Evolutionary conservation across 345 rosid genomes (phyloP).

Genomic region (Kandelia obovata): DNA sequence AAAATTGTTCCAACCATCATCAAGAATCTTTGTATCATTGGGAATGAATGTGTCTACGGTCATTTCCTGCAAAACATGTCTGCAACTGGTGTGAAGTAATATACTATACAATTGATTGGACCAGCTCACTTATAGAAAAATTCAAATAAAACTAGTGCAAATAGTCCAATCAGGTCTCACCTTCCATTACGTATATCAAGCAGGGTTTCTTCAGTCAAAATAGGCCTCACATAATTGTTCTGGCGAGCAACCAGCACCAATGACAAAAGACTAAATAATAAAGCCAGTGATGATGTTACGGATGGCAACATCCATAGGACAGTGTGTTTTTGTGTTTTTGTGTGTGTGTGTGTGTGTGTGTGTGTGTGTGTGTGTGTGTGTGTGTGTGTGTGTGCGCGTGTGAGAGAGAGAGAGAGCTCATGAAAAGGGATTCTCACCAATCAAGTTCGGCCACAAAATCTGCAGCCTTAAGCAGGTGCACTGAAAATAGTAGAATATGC

Average conservation of each 20-base stretch:
- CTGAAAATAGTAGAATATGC: conserved; percentile 61
- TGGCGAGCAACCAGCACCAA: conserved; percentile 84
- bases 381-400: neutral
- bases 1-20: conserved; percentile 53
- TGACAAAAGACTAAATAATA: conserved; percentile 59
- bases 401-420: neutral
- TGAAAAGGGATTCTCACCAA: conserved; percentile 51
- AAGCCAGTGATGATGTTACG: conserved; percentile 6
- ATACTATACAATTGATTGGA: neutral
- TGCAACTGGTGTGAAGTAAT: conserved; percentile 26
- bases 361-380: neutral
- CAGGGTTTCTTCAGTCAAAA: conserved; percentile 59
- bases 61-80: conserved; percentile 99
- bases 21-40: conserved; percentile 64
- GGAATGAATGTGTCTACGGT: conserved; percentile 95
- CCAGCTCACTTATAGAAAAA: neutral
- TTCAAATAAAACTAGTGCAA: neutral
- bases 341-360: too few species aligned
- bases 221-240: conserved; percentile 87
- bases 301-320: conserved; percentile 7
- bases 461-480: conserved; percentile 71
- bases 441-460: conserved; percentile 90
- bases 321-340: too few species aligned
- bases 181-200: conserved; percentile 89
- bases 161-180: conserved; percentile 28